These are phyloP conservation scores for Pleodorina starrii DNA, from an alignment of 139 green algal species.

Conservation along the genomic window DNA sequence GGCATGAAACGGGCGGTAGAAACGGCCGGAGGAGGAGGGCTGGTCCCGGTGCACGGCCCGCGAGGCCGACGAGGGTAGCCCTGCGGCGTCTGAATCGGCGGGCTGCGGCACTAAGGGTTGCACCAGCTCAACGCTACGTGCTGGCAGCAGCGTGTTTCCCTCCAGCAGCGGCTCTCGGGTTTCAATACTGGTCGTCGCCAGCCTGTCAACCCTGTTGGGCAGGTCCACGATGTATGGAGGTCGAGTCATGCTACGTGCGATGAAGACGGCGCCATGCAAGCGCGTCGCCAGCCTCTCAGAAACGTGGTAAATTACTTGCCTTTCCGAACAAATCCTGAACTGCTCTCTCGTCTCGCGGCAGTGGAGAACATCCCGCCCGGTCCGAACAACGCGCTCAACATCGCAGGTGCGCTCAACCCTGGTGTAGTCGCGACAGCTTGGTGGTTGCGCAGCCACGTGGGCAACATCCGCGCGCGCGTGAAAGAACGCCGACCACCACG, in stretches of 20 bases:
- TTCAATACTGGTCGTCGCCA: conserved; percentile 34
- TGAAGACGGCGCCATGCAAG: too few relatives aligned
- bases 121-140: conserved; percentile 7
- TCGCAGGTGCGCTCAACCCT: background rate
- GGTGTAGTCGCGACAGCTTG: conserved; percentile 2
- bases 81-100: background rate
- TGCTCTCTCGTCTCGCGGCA: conserved; percentile 18
- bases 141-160: background rate
- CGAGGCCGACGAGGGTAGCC: too few relatives aligned
- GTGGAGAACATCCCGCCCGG: conserved; percentile 12
- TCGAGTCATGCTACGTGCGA: background rate
- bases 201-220: background rate
- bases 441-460: background rate
- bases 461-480: conserved; percentile 13
- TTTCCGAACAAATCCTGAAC: conserved; percentile 30
- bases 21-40: background rate
- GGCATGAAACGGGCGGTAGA: background rate
- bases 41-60: background rate
- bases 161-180: conserved; percentile 18
- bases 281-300: too few relatives aligned
- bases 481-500: conserved; percentile 9
- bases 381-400: background rate
- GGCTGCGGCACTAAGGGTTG: background rate
- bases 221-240: background rate
- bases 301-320: background rate